Base-by-base conservation (phyloP, 2,329 filamentous ascomycete species). In the Didymella pomorum region DNA sequence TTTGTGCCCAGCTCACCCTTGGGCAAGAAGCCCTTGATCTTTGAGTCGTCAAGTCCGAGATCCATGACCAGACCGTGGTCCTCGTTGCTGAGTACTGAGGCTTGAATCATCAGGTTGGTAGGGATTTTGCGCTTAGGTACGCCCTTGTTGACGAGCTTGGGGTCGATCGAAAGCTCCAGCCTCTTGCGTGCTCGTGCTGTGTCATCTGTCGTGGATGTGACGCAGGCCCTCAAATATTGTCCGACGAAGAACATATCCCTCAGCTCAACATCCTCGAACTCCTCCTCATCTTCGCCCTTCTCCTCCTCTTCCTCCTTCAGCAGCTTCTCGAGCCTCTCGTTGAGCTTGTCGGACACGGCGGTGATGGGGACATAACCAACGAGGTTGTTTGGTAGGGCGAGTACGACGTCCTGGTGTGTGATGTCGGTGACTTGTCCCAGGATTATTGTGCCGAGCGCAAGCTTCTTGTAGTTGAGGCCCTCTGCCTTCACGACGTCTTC, bases 1-100 rank as follows among this genome's bases (percentile, higher is more conserved):
- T 81, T 82, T 28, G 85, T 74, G 48, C 91, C 90, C 18, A 97
- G 80, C 73, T 97, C 93, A 71, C 90, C 92, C 61, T 89, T 90
- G 5, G 92, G 86, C 71, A 99, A 83, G 79, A 99, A 99, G 2
- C 91, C 95, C 63, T 88, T 89, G 51, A 93, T 76, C 35, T 86
- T 84, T 29, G 83, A 79, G 52, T 87, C 86, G 33, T 87, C 82
- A 7, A 98, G 81, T 18, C 92, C 92, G 35, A 98, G 79, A 67
- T 97, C 92, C 92, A 99, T 97, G 55, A 98, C 86, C 57, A 95
- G 85, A 61, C 95, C 95, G 71, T 97, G 93, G 69, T 99, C 96
- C 77, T 99, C 94, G n/a, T 96, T 89, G 76, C 94, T 99, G 49
- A 85, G 79, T 25, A 99, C 89, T 0, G 93, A 89, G 2, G 93